Conservation (phyloP, 352 stramenopile species). For the Phytophthora pluvialis region DNA sequence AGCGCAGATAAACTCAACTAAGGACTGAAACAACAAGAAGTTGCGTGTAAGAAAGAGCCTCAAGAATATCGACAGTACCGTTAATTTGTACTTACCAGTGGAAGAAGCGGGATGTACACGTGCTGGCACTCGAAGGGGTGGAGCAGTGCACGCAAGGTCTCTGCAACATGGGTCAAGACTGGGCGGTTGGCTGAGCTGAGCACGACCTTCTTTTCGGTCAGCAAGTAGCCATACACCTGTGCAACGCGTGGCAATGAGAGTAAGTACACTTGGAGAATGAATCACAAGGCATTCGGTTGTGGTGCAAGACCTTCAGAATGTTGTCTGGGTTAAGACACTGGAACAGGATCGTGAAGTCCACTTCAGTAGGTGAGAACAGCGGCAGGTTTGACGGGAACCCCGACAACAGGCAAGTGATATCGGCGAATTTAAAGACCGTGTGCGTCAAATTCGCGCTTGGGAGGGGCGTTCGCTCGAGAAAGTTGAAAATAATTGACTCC, state of each 20-base stretch:
- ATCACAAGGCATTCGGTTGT: not conserved
- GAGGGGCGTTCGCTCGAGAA: slow-evolving; percentile 57
- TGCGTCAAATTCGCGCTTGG: slow-evolving; percentile 38
- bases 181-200: slow-evolving; percentile 58
- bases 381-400: slow-evolving; percentile 32
- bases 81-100: slow-evolving; percentile 43
- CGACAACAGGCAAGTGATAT: slow-evolving; percentile 45
- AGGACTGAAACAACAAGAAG: slow-evolving; percentile 36
- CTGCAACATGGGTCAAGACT: slow-evolving; percentile 66
- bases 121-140: slow-evolving; percentile 75
- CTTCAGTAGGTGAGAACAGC: slow-evolving; percentile 54
- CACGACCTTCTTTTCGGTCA: slow-evolving; percentile 79
- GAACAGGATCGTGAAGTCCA: slow-evolving; percentile 77
- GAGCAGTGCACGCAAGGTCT: slow-evolving; percentile 68
- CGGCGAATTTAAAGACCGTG: slow-evolving; percentile 47
- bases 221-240: slow-evolving; percentile 57
- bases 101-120: slow-evolving; percentile 79
- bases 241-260: slow-evolving; percentile 3
- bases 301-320: slow-evolving; percentile 58
- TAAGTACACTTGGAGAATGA: slow-evolving; percentile 2
- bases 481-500: slow-evolving; percentile 60
- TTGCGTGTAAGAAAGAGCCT: not conserved
- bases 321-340: slow-evolving; percentile 71
- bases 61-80: no score
- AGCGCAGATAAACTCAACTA: slow-evolving; percentile 76